Percentiles rank a stretch among this genome's conserved stretches.
phyloP scores from a whole-genome alignment of 495 filamentous ascomycete species.

The Tuber aestivum region DNA sequence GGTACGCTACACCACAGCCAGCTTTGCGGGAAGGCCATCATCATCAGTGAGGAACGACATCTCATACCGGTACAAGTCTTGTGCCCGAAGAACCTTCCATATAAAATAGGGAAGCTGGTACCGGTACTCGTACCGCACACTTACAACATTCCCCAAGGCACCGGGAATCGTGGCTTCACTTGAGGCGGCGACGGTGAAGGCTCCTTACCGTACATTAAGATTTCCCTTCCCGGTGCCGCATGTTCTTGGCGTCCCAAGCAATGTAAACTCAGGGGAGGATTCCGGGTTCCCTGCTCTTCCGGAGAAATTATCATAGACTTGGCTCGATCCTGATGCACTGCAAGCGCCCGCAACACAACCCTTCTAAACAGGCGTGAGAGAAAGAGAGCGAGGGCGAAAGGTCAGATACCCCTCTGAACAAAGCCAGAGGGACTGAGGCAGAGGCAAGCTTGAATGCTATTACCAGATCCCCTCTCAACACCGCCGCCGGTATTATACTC shows the following conservation, averaged over 20 bases:
- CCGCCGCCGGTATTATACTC: neutral
- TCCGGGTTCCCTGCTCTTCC: neutral
- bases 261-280: neutral
- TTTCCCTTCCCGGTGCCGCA: neutral
- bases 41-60: neutral
- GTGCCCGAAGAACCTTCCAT: neutral
- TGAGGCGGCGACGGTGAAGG: neutral
- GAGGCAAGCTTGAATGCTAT: neutral
- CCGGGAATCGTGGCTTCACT: neutral
- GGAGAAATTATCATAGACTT: neutral
- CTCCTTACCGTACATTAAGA: neutral
- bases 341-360: neutral
- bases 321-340: neutral
- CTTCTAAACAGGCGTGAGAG: neutral
- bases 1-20: neutral
- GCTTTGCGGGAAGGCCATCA: neutral
- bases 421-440: neutral
- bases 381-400: neutral
- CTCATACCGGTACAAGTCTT: no score
- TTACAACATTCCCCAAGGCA: neutral
- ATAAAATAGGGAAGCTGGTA: no score
- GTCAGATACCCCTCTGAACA: neutral
- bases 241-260: neutral
- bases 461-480: neutral
- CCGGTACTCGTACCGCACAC: no score